Conservation (phyloP, 768 basidiomycete species). For the Amanita brunnescens region DNA sequence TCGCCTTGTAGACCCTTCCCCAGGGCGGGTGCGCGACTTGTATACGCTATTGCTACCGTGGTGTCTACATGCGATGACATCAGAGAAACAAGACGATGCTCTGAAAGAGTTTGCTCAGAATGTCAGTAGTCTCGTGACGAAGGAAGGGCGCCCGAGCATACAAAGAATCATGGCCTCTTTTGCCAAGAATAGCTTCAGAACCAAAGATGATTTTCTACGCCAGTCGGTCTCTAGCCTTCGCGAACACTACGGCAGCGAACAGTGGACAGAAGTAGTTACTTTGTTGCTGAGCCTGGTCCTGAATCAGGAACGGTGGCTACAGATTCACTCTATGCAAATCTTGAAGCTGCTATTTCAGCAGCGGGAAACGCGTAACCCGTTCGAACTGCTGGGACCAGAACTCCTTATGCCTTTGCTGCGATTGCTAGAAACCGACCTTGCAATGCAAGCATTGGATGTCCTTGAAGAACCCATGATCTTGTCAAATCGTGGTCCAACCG, state of each 20-base stretch:
- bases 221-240: slow-evolving; percentile 81
- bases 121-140: slow-evolving; percentile 62
- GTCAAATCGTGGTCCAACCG: slow-evolving; percentile 62
- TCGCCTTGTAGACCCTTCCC: slow-evolving; percentile 61
- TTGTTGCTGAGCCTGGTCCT: slow-evolving; percentile 81
- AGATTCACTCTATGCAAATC: slow-evolving; percentile 77
- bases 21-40: slow-evolving; percentile 68
- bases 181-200: slow-evolving; percentile 79
- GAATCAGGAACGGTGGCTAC: slow-evolving; percentile 76
- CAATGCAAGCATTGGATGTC: slow-evolving; percentile 83
- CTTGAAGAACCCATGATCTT: slow-evolving; percentile 84
- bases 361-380: slow-evolving; percentile 64
- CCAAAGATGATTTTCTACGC: slow-evolving; percentile 87
- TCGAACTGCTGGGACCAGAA: slow-evolving; percentile 74
- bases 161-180: slow-evolving; percentile 86
- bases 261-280: slow-evolving; percentile 77
- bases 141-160: slow-evolving; percentile 70
- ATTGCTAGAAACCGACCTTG: slow-evolving; percentile 80
- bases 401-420: slow-evolving; percentile 86
- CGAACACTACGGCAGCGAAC: slow-evolving; percentile 70
- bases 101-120: slow-evolving; percentile 66
- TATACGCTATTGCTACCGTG: slow-evolving; percentile 81
- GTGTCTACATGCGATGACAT: slow-evolving; percentile 75
- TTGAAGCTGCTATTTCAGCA: slow-evolving; percentile 86
- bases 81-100: slow-evolving; percentile 47